Evolutionary conservation across 2,329 filamentous ascomycete species (phyloP).

Genomic region (Aspergillus intermedius): DNA sequence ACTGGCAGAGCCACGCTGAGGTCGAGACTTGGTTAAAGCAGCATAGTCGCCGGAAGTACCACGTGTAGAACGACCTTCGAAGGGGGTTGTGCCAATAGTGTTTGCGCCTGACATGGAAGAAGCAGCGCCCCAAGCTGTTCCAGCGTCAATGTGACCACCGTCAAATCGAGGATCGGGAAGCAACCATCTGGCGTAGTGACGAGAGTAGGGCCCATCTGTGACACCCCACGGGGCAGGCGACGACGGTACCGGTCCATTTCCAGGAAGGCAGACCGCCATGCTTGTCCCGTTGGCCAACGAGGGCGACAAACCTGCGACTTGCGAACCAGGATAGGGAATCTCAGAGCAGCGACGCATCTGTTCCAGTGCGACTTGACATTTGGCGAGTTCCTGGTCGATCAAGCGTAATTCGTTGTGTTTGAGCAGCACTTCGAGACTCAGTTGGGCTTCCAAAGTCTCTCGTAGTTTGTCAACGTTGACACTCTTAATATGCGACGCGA

Average conservation of each 20-base stretch:
- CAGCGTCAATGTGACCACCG: slow-evolving; percentile 43
- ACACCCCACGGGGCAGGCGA: slow-evolving; percentile 88
- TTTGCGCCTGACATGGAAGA: slow-evolving; percentile 3
- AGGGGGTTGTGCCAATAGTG: slow-evolving; percentile 37
- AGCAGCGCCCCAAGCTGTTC: slow-evolving; percentile 10
- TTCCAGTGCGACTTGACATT: slow-evolving; percentile 88
- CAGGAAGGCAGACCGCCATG: slow-evolving; percentile 56
- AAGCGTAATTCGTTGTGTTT: slow-evolving; percentile 92
- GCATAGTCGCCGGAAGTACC: slow-evolving; percentile 59
- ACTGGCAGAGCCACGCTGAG: slow-evolving; percentile 49
- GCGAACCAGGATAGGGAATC: slow-evolving; percentile 76
- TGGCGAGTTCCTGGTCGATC: slow-evolving; percentile 93
- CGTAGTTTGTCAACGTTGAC: slow-evolving; percentile 48
- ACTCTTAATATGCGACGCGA: slow-evolving; percentile 16
- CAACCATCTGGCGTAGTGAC: slow-evolving; percentile 94
- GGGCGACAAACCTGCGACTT: slow-evolving; percentile 52
- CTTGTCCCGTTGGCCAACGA: slow-evolving; percentile 70
- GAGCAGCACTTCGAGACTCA: slow-evolving; percentile 83
- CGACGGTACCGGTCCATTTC: slow-evolving; percentile 60
- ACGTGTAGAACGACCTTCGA: slow-evolving; percentile 72
- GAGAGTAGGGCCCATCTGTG: slow-evolving; percentile 82
- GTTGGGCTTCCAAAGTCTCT: slow-evolving; percentile 74
- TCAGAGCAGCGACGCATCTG: slow-evolving; percentile 88
- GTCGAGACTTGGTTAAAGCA: slow-evolving; percentile 48
- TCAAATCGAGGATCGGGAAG: slow-evolving; percentile 85